These are phyloP conservation scores for Macrocybe gigantea DNA, from an alignment of 768 basidiomycete species.

Conservation along the genomic window DNA sequence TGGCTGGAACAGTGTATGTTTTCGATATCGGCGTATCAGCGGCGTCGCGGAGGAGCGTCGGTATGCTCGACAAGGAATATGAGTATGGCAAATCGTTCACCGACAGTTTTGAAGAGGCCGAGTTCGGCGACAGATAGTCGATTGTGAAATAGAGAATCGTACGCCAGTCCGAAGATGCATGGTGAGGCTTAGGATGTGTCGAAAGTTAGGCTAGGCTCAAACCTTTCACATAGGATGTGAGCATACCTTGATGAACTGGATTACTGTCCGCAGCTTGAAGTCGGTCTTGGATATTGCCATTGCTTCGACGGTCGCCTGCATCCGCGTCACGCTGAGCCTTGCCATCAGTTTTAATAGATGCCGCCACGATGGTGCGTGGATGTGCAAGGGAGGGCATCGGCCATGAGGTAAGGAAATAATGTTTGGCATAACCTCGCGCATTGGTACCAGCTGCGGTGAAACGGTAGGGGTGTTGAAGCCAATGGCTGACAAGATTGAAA, in stretches of 20 bases:
- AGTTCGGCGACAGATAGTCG: slow-evolving; percentile 59
- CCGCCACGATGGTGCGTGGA: slow-evolving; percentile 72
- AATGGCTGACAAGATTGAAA: slow-evolving; percentile 41
- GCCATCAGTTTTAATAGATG: slow-evolving; percentile 73
- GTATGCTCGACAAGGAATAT: slow-evolving; percentile 54
- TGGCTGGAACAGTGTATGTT: slow-evolving; percentile 66
- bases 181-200: slow-evolving; percentile 43
- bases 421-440: slow-evolving; percentile 57
- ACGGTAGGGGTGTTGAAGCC: slow-evolving; percentile 61
- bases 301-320: slow-evolving; percentile 69
- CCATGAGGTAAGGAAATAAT: slow-evolving; percentile 72
- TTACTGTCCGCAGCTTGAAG: slow-evolving; percentile 61
- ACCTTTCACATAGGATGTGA: not conserved
- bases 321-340: slow-evolving; percentile 57
- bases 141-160: slow-evolving; percentile 74
- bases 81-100: slow-evolving; percentile 69
- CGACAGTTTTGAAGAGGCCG: too few species aligned
- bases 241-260: slow-evolving; percentile 75
- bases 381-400: slow-evolving; percentile 59
- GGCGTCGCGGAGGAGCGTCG: slow-evolving; percentile 58
- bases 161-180: slow-evolving; percentile 58
- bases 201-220: not conserved
- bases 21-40: slow-evolving; percentile 60
- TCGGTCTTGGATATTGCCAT: slow-evolving; percentile 50
- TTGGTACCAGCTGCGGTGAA: slow-evolving; percentile 35